phyloP scores from a whole-genome alignment of 1,284 basidiomycete genomes.

The Waitea zeae region DNA sequence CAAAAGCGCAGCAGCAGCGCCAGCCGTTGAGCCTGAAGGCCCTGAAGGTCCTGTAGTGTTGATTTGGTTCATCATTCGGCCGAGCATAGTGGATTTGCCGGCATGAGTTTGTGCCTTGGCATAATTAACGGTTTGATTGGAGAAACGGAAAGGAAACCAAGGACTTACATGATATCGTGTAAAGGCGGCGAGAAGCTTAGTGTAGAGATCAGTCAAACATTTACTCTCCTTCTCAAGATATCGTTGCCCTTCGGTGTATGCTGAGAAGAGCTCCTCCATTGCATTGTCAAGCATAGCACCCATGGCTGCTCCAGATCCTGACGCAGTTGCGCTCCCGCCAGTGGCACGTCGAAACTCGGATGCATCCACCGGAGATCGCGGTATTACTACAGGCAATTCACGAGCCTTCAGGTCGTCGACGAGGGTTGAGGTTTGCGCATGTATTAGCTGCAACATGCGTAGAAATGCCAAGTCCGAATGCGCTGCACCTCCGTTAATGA shows the following conservation, averaged over 20 bases:
- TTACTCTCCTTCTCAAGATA: constrained; percentile 90
- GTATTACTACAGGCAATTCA: constrained; percentile 54
- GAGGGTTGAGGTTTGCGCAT: constrained; percentile 61
- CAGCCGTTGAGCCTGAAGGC: no score
- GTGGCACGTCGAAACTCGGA: constrained; percentile 35
- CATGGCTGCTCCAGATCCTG: constrained; percentile 37
- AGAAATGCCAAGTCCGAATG: constrained; percentile 85
- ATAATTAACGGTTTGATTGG: constrained; percentile 17
- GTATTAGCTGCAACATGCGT: constrained; percentile 80
- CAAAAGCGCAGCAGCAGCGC: constrained; percentile 65
- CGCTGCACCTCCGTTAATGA: constrained; percentile 55
- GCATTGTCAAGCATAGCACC: constrained; percentile 84
- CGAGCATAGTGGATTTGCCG: constrained; percentile 69
- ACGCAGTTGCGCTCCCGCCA: constrained; percentile 16
- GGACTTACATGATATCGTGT: constrained; percentile 75
- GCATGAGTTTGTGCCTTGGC: constrained; percentile 65
- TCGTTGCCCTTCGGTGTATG: constrained; percentile 81
- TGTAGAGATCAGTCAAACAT: constrained; percentile 74
- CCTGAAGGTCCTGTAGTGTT: constrained; percentile 54
- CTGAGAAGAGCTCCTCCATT: constrained; percentile 92
- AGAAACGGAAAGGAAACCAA: constrained; percentile 4
- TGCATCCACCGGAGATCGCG: constrained; percentile 41
- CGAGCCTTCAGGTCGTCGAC: constrained; percentile 90
- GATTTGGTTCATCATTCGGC: constrained; percentile 85
- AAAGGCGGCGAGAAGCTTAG: constrained; percentile 58